phyloP scores from a whole-genome alignment of 306 rosid genomes.

The Fagus sylvatica region DNA sequence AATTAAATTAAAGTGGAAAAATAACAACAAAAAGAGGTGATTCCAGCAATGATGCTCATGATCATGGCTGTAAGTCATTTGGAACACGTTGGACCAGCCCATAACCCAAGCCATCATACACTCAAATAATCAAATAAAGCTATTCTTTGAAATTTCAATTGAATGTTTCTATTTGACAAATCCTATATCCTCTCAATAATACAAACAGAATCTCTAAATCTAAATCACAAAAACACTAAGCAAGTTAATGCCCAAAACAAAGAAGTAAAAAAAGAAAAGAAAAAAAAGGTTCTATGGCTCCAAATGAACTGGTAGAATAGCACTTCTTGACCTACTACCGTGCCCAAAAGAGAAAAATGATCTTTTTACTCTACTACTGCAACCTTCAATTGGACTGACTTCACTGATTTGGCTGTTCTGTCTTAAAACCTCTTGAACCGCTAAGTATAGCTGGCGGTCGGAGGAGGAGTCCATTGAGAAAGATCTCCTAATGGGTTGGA shows the following conservation, averaged over 20 bases:
- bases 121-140: not conserved
- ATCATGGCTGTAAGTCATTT: slow-evolving; percentile 36
- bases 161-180: slow-evolving; percentile 49
- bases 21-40: slow-evolving; percentile 26
- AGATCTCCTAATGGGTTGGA: slow-evolving; percentile 88
- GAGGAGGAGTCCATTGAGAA: slow-evolving; percentile 90
- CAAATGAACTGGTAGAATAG: slow-evolving; percentile 62
- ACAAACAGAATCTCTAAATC: slow-evolving; percentile 42
- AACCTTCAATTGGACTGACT: slow-evolving; percentile 53
- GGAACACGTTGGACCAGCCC: slow-evolving; percentile 23
- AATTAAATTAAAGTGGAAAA: slow-evolving; percentile 39
- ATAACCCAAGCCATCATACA: slow-evolving; percentile 12
- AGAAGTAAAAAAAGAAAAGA: not conserved
- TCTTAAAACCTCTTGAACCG: slow-evolving; percentile 68
- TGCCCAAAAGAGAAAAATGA: slow-evolving; percentile 86
- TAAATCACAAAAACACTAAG: slow-evolving; percentile 31
- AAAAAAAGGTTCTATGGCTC: slow-evolving; percentile 39
- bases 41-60: slow-evolving; percentile 55
- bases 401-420: slow-evolving; percentile 43
- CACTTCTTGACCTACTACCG: slow-evolving; percentile 71
- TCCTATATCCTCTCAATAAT: slow-evolving; percentile 53
- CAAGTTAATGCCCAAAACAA: slow-evolving; percentile 23
- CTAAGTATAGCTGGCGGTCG: slow-evolving; percentile 71
- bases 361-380: slow-evolving; percentile 61
- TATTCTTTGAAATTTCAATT: slow-evolving; percentile 29